phyloP scores from a whole-genome alignment of 345 rosid species.

The Populus simonii region DNA sequence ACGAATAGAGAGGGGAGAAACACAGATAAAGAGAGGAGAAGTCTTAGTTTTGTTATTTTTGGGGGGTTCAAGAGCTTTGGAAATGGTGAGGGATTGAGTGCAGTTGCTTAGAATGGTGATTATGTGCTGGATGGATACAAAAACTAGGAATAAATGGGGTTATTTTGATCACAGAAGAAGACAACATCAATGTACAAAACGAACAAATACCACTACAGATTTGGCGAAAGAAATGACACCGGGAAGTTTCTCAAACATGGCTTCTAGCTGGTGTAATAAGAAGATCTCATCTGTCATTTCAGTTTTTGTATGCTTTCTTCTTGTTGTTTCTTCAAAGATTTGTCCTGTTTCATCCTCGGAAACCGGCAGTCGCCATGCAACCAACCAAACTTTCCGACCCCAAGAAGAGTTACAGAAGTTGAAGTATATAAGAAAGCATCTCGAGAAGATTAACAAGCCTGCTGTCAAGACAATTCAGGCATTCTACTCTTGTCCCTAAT shows the following conservation, averaged over 20 bases:
- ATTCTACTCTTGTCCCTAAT: constrained; percentile 5
- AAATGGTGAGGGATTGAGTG: constrained; percentile 44
- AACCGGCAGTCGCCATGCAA: constrained; percentile 26
- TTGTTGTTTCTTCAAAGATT: constrained; percentile 40
- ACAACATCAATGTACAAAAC: constrained; percentile 40
- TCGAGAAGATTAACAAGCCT: constrained; percentile 84
- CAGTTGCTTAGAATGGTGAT: constrained; percentile 37
- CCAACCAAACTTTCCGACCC: constrained; percentile 60
- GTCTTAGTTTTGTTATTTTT: constrained; percentile 5
- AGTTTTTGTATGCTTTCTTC: constrained; percentile 40
- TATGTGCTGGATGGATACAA: constrained; percentile 40
- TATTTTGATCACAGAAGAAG: constrained; percentile 51
- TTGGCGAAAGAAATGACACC: constrained; percentile 10
- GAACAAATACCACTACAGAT: constrained; percentile 2
- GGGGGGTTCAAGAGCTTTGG: constrained; percentile 31
- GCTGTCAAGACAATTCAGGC: constrained; percentile 79
- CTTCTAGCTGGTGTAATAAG: constrained; percentile 26
- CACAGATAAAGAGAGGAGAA: background rate
- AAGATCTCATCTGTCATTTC: constrained; percentile 36
- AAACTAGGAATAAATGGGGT: constrained; percentile 48
- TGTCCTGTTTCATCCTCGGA: constrained; percentile 46
- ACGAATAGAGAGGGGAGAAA: constrained; percentile 16
- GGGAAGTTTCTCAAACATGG: constrained; percentile 38
- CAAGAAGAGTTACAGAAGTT: constrained; percentile 56
- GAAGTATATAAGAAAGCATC: constrained; percentile 53